A percentile compares a stretch with the other conserved stretches of the same genome.
Conservation (phyloP, 2,329 filamentous ascomycete species). For the Aspergillus fijiensis region DNA sequence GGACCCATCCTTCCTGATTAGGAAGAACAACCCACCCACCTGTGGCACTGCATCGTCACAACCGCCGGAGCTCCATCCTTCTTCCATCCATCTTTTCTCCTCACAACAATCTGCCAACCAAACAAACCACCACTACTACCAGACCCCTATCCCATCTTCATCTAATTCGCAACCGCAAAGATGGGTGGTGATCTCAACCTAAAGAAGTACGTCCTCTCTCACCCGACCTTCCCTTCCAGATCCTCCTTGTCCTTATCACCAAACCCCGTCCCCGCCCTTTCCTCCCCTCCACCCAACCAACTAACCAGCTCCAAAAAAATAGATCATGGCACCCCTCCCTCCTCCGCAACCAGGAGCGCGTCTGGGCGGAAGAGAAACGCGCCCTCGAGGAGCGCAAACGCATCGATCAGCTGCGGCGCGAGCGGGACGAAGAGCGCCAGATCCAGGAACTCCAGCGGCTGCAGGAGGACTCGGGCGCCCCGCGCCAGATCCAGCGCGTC, state of each 20-base stretch:
- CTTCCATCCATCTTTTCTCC: not conserved
- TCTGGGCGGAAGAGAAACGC: conserved; percentile 89
- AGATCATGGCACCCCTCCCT: conserved; percentile 88
- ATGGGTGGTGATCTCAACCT: conserved; percentile 96
- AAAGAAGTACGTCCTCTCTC: conserved; percentile 63
- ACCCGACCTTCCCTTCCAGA: not conserved
- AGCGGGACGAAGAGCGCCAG: conserved; percentile 88
- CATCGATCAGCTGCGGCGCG: conserved; percentile 85
- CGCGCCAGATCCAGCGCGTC: conserved; percentile 75
- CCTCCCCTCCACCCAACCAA: not conserved
- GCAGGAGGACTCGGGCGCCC: conserved; percentile 83
- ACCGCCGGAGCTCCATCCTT: not conserved
- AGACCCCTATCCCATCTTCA: not conserved
- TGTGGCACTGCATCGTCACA: too few species aligned
- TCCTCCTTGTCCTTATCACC: not conserved
- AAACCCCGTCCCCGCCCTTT: not conserved
- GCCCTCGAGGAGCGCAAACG: conserved; percentile 93
- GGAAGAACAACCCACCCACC: not conserved
- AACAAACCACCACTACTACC: not conserved
- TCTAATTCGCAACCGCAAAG: conserved; percentile 36
- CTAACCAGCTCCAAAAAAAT: too few species aligned
- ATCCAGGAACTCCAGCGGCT: conserved; percentile 89
- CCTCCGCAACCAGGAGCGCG: conserved; percentile 83
- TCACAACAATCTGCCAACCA: not conserved
- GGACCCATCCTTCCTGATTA: not conserved